phyloP scores from a whole-genome alignment of 2,329 filamentous ascomycete genomes.

The Colletotrichum melonis region DNA sequence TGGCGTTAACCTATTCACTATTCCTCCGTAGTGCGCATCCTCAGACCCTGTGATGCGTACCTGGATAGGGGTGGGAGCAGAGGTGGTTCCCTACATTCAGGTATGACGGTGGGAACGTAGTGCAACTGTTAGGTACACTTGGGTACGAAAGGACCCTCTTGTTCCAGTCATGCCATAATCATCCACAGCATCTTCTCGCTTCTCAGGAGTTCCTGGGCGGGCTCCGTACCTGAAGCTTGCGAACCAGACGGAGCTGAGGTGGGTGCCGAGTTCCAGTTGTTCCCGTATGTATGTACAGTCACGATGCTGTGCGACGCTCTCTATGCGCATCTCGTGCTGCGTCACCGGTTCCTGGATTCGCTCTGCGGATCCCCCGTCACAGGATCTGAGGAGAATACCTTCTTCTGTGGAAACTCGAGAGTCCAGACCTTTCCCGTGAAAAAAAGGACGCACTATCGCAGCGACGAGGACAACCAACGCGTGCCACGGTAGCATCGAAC shows the following conservation, averaged over 20 bases:
- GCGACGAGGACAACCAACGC: neutral
- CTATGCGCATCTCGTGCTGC: neutral
- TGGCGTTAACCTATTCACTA: neutral
- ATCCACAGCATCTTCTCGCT: neutral
- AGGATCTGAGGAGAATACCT: neutral
- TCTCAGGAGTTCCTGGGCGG: neutral
- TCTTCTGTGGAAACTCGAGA: neutral
- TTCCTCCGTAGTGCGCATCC: neutral
- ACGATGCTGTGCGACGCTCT: neutral
- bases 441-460: neutral
- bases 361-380: neutral
- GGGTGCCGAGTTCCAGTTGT: neutral
- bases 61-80: conserved; percentile 7
- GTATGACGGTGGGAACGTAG: neutral
- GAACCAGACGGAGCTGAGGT: neutral
- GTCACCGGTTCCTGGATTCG: neutral
- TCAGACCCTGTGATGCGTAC: neutral
- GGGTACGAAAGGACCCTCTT: neutral
- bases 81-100: conserved; percentile 11
- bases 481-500: neutral
- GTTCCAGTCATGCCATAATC: conserved; percentile 16
- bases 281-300: neutral
- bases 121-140: neutral
- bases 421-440: neutral
- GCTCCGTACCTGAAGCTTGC: neutral